phyloP scores from a whole-genome alignment of 2,329 filamentous ascomycete species.

The Cladosporium sp. region DNA sequence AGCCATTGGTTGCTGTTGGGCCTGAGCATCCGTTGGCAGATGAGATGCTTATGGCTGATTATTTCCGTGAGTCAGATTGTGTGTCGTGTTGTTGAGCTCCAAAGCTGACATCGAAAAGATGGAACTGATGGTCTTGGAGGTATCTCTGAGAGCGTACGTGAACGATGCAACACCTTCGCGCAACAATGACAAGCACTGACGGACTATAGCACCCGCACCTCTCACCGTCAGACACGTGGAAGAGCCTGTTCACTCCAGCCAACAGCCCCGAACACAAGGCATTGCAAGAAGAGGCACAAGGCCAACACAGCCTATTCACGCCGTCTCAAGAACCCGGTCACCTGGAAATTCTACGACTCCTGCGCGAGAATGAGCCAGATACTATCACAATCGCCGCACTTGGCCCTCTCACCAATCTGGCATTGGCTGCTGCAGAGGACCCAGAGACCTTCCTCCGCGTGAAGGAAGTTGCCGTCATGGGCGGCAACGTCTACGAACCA shows the following conservation, averaged over 20 bases:
- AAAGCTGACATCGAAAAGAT: constrained; percentile 35
- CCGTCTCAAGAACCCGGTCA: constrained; percentile 74
- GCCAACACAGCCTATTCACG: constrained; percentile 58
- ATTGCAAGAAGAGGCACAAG: constrained; percentile 15
- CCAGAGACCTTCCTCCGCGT: constrained; percentile 84
- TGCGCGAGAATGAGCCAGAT: constrained; percentile 76
- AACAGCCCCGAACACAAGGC: constrained; percentile 27
- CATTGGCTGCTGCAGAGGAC: constrained; percentile 83
- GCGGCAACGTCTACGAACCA: constrained; percentile 73
- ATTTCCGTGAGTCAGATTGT: constrained; percentile 69
- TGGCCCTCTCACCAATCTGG: constrained; percentile 91
- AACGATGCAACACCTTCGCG: not conserved
- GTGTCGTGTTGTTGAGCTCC: not conserved
- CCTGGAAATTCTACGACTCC: constrained; percentile 83
- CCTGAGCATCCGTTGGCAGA: constrained; percentile 84
- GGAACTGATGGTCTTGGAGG: constrained; percentile 52
- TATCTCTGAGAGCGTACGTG: constrained; percentile 47
- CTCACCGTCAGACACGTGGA: constrained; percentile 50
- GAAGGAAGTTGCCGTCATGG: constrained; percentile 95
- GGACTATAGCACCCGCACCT: constrained; percentile 48
- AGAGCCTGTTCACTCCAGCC: constrained; percentile 43
- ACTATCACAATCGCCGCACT: constrained; percentile 89
- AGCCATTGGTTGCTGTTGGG: constrained; percentile 75
- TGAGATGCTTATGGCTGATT: constrained; percentile 66
- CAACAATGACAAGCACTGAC: constrained; percentile 11